Evolutionary conservation across 106 monocot species (phyloP), one percentile per base, ranked within the genome.

Genomic region (Gastrodia elata): DNA sequence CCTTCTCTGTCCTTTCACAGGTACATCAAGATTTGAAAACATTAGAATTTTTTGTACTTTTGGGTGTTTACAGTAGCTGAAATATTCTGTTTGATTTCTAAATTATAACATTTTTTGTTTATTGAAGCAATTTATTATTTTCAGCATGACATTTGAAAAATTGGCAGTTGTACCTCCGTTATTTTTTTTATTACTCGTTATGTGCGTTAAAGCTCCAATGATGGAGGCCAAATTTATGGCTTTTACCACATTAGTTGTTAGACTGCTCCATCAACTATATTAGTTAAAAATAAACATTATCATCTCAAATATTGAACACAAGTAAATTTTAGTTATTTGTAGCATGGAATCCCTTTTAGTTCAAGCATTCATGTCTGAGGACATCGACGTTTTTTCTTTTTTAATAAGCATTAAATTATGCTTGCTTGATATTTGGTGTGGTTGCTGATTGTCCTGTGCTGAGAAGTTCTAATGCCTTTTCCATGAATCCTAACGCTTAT

Each of bases 1-100:
- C 65, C 8, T 25, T 33, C 39, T 68, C 59, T 59, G 74, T 52
- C 61, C 39, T 37, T 70, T 78, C 52, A 81, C 39, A 79, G 68
- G 80, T 84, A 71, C n/a, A n/a, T n/a, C n/a, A n/a, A n/a, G n/a
- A 38, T 15, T 26, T 68, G 22, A 38, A n/a, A 37, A 46, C 33
- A 36, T 68, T 8, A 65, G 11, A 68, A 40, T 72, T 75, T 75
- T 35, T 32, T 39, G 18, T 8, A 75, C 26, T 43, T 13, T 71
- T 48, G 18, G 25, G 38, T 4, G 15, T 46, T 33, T 7, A 42
- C 39, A 70, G 27, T 26, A 15, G 24, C 11, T 26, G 34, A 70
- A 70, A 7, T 22, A 4, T 42, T 25, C 1, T 10, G 24, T 40
- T 70, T 34, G 13, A 26, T 68, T 6, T 68, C 7, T 2, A 37